A percentile compares a stretch with the other conserved stretches of the same genome.
Evolutionary conservation across 306 rosid genomes (phyloP).

Genomic region (Begonia peltatifolia): DNA sequence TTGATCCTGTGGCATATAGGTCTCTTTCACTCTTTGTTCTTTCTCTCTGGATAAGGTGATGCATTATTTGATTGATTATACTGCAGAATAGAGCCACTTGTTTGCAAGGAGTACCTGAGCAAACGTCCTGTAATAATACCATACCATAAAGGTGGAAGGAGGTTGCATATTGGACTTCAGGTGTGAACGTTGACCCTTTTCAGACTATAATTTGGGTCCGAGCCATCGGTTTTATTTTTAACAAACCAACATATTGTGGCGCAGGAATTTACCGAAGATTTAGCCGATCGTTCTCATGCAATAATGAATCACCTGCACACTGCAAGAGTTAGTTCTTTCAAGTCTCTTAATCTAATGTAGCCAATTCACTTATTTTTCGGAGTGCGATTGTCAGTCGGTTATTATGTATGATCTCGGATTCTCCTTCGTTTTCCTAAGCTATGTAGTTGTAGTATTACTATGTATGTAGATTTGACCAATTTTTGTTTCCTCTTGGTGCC

Average conservation of each 20-base stretch:
- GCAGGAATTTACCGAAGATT: slow-evolving; percentile 79
- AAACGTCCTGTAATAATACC: slow-evolving; percentile 81
- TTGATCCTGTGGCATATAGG: slow-evolving; percentile 98
- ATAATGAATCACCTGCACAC: slow-evolving; percentile 42
- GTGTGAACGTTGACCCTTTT: slow-evolving; percentile 11
- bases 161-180: slow-evolving; percentile 93
- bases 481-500: too few relatives aligned
- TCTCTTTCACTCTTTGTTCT: slow-evolving; percentile 9
- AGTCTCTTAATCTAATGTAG: background rate
- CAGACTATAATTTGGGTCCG: too few relatives aligned
- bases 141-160: slow-evolving; percentile 88
- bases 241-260: background rate
- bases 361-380: too few relatives aligned
- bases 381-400: too few relatives aligned
- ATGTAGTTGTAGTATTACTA: too few relatives aligned
- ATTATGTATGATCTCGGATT: too few relatives aligned
- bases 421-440: too few relatives aligned
- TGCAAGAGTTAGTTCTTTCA: slow-evolving; percentile 46
- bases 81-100: slow-evolving; percentile 88
- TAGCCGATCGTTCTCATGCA: slow-evolving; percentile 71
- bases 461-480: too few relatives aligned
- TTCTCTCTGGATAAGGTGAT: too few relatives aligned
- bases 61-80: slow-evolving; percentile 6
- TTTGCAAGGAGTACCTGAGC: slow-evolving; percentile 59
- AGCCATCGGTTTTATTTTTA: too few relatives aligned